Evolutionary conservation across 192 early-diverging fungal genomes (phyloP).

Genomic region (Mortierella alpina): DNA sequence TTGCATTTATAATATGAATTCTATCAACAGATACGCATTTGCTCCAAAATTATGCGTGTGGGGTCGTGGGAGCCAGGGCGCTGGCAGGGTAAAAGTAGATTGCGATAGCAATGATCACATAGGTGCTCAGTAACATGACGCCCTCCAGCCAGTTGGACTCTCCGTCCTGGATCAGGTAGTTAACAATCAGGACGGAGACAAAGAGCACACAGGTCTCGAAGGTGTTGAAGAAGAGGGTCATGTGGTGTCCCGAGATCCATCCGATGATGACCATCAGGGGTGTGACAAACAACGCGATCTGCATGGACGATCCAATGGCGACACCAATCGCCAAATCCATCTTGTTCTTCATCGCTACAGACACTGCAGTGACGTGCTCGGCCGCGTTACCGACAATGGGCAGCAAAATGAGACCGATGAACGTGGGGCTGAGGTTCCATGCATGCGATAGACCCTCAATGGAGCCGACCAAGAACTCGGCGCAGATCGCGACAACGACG

Average conservation of each 20-base stretch:
- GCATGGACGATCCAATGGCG: constrained; percentile 85
- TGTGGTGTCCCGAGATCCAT: constrained; percentile 76
- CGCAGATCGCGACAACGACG: constrained; percentile 78
- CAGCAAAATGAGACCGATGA: constrained; percentile 93
- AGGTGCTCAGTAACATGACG: constrained; percentile 83
- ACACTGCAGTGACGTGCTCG: constrained; percentile 83
- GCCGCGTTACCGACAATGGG: constrained; percentile 90
- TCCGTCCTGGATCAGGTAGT: constrained; percentile 86
- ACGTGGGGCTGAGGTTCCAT: constrained; percentile 79
- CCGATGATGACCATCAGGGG: constrained; percentile 83
- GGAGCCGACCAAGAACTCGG: constrained; percentile 83
- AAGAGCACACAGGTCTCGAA: constrained; percentile 89
- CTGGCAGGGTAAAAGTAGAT: constrained; percentile 77
- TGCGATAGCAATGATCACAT: constrained; percentile 84
- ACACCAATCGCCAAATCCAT: constrained; percentile 84
- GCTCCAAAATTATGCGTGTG: neutral
- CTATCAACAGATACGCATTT: neutral
- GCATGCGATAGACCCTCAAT: constrained; percentile 75
- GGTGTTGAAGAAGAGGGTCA: constrained; percentile 86
- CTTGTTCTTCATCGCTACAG: constrained; percentile 89
- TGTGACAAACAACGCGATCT: constrained; percentile 86
- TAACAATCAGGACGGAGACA: constrained; percentile 85
- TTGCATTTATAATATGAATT: neutral
- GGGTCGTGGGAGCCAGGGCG: neutral
- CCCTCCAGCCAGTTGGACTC: constrained; percentile 95